Evolutionary conservation across 1,284 basidiomycete genomes (phyloP).

Genomic region (Cutaneotrichosporon sp.): DNA sequence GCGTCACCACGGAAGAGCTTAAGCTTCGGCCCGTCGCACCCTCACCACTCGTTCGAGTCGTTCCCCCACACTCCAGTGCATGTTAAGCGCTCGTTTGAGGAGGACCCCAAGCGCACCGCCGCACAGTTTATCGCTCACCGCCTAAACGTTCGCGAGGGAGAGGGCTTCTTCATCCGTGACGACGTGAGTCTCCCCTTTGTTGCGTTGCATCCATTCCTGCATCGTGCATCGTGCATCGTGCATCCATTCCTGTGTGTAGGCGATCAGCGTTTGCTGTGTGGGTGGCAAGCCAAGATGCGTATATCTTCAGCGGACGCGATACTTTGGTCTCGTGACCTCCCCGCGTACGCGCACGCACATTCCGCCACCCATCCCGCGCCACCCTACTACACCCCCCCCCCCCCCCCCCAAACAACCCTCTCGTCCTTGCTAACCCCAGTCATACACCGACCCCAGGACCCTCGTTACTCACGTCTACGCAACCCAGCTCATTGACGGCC

Average conservation of each 20-base stretch:
- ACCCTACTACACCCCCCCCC: background rate
- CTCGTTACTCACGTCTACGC: slow-evolving; percentile 82
- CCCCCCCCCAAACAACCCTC: background rate
- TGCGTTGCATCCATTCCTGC: background rate
- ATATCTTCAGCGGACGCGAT: background rate
- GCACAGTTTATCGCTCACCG: slow-evolving; percentile 35
- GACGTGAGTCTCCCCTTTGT: slow-evolving; percentile 46
- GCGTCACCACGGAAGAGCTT: slow-evolving; percentile 59
- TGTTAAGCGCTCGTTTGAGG: slow-evolving; percentile 13
- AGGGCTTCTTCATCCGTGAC: slow-evolving; percentile 49
- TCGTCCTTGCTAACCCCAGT: slow-evolving; percentile 61
- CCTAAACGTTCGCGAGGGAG: slow-evolving; percentile 34
- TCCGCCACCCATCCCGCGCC: background rate
- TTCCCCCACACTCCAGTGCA: slow-evolving; percentile 49
- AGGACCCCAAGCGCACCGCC: slow-evolving; percentile 35
- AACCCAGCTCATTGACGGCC: slow-evolving; percentile 73
- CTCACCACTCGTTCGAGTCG: slow-evolving; percentile 68
- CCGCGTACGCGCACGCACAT: background rate
- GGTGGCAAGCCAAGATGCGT: background rate
- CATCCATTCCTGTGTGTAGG: background rate
- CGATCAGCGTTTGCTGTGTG: background rate
- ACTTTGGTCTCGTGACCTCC: background rate
- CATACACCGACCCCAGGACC: slow-evolving; percentile 78
- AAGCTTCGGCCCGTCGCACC: slow-evolving; percentile 71
- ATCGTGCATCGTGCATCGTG: background rate